Conservation (phyloP, 78 protist genomes). For the Acrasis kona region DNA sequence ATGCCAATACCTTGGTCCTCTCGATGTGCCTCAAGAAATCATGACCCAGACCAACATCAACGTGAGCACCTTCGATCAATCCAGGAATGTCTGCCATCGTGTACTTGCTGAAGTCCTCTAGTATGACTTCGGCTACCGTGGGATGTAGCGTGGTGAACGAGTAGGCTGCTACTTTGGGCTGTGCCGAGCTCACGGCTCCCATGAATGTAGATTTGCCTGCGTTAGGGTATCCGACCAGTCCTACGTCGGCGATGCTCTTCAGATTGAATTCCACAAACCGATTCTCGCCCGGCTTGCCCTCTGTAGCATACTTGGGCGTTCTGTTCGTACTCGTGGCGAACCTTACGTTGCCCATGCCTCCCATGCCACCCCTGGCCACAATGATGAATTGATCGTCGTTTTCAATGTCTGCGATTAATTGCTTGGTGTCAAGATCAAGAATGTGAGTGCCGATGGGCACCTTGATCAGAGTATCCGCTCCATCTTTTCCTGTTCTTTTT, state of each 20-base stretch:
- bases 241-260: constrained; percentile 43
- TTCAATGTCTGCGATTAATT: neutral
- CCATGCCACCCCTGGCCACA: neutral
- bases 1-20: constrained; percentile 16
- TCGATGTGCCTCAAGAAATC: constrained; percentile 45
- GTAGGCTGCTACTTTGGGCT: constrained; percentile 43
- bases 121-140: constrained; percentile 6
- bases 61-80: constrained; percentile 46
- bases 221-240: constrained; percentile 52
- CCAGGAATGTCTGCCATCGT: constrained; percentile 52
- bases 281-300: constrained; percentile 7
- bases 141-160: constrained; percentile 66
- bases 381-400: neutral
- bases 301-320: constrained; percentile 3
- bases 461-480: neutral
- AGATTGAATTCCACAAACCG: constrained; percentile 5
- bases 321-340: neutral
- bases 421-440: neutral
- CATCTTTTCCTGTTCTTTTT: neutral
- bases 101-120: neutral
- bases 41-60: constrained; percentile 43
- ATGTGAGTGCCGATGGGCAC: constrained; percentile 2
- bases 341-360: constrained; percentile 7
- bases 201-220: constrained; percentile 48
- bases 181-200: neutral